These are phyloP conservation scores for Citrus medica DNA, from an alignment of 345 rosid genomes.

Conservation along the genomic window DNA sequence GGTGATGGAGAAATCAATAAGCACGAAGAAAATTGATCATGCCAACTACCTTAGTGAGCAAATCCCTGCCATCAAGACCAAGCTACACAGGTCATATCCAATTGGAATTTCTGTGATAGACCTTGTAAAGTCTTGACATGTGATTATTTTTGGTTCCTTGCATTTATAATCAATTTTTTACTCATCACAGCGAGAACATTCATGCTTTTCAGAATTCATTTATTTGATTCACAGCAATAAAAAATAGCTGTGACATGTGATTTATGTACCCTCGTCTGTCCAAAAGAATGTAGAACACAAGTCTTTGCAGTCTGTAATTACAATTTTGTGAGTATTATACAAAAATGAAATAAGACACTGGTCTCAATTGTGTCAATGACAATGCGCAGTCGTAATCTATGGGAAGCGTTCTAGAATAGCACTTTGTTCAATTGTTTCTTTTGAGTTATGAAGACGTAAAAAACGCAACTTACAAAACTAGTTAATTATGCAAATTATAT, in stretches of 20 bases:
- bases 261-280: not conserved
- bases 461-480: too few species aligned
- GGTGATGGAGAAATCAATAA: constrained; percentile 25
- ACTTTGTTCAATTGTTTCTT: not conserved
- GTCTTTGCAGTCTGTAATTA: not conserved
- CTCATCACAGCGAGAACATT: not conserved
- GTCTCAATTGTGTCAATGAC: not conserved
- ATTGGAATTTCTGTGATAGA: constrained; percentile 67
- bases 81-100: constrained; percentile 66
- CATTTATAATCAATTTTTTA: not conserved
- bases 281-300: not conserved
- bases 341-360: not conserved
- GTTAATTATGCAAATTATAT: too few species aligned
- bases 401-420: not conserved
- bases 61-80: constrained; percentile 25
- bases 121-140: constrained; percentile 12
- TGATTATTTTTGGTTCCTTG: not conserved
- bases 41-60: constrained; percentile 26
- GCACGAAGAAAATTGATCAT: constrained; percentile 21
- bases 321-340: not conserved
- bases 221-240: not conserved
- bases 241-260: not conserved
- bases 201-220: not conserved
- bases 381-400: not conserved
- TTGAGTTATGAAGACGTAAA: too few species aligned